Evolutionary conservation across 371 early-diverging fungal genomes (phyloP), one percentile per base, ranked within the genome.

Genomic region (Circinella minor): DNA sequence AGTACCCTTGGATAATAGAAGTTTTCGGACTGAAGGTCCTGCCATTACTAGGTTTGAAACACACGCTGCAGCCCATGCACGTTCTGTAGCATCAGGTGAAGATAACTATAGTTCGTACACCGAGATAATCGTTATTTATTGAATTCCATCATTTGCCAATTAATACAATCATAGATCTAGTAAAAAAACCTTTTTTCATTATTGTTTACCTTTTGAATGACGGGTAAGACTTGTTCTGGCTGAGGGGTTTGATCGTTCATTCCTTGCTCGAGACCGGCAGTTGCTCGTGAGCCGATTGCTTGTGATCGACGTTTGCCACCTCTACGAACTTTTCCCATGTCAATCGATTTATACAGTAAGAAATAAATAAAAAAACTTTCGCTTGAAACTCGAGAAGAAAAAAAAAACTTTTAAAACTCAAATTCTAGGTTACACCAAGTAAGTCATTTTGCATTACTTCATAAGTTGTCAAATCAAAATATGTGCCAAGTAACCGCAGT

Each of bases 31-130:
- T 10, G 78, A 72, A 13, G 78, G 73, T 49, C 90, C 90, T 14
- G 87, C 82, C 71, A 88, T 79, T 68, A 90, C 76, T 54, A 96
- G 77, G 77, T 94, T 91, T 55, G 94, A 92, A 18, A 94, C 85
- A 67, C 94, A 91, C 4, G 96, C 91, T 7, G 94, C 94, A 2
- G 97, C 94, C 96, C 96, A 96, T 1, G 91, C 92, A 18, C 96
- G 85, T 62, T 96, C 96, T 65, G 86, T 89, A 37, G 91, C 81
- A 63, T 90, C 89, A 38, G 81, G 71, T 0, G 91, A 86, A 11
- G 80, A 78, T 8, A 94, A 74, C 92, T 93, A 71, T 11, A 17
- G 4, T 17, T 13, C 5, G 15, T n/a, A n/a, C 2, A 27, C 27
- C 27, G 2, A 27, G 27, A 51, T 51, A 17, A 51, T 51, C 5